Percentiles rank a stretch among this genome's conserved stretches.
phyloP scores from a whole-genome alignment of 768 basidiomycete genomes.

The Phlegmacium glaucopus region DNA sequence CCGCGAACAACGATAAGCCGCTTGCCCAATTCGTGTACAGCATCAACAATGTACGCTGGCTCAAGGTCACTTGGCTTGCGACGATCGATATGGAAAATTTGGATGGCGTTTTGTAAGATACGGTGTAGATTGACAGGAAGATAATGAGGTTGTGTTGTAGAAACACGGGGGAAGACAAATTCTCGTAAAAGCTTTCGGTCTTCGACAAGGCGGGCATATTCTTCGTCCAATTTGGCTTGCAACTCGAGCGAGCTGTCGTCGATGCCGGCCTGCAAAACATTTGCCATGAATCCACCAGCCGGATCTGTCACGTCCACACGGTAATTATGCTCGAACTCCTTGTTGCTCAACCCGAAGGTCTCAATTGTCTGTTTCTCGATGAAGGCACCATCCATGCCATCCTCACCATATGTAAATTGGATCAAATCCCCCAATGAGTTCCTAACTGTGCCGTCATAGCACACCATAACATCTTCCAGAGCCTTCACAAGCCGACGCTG shows the following conservation, averaged over 20 bases:
- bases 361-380: conserved; percentile 96
- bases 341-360: conserved; percentile 78
- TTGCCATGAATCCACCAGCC: conserved; percentile 72
- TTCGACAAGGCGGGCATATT: conserved; percentile 52
- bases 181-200: conserved; percentile 79
- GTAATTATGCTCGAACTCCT: conserved; percentile 86
- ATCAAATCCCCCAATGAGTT: conserved; percentile 96
- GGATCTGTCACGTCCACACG: conserved; percentile 93
- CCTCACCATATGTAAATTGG: conserved; percentile 97
- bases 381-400: conserved; percentile 97
- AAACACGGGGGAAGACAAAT: conserved; percentile 79
- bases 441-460: conserved; percentile 96
- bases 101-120: conserved; percentile 91
- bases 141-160: conserved; percentile 72
- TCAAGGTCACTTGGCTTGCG: conserved; percentile 92
- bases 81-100: conserved; percentile 96
- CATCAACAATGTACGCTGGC: conserved; percentile 81
- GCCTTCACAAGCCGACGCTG: conserved; percentile 98
- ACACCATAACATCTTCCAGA: conserved; percentile 94
- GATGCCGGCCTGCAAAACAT: conserved; percentile 82
- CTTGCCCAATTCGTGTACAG: conserved; percentile 68
- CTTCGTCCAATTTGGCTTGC: conserved; percentile 80
- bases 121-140: conserved; percentile 95
- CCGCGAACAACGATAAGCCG: conserved; percentile 88
- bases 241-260: conserved; percentile 82